Base-by-base conservation (phyloP, 495 filamentous ascomycete species). In the Friedmanniomyces simplex region DNA sequence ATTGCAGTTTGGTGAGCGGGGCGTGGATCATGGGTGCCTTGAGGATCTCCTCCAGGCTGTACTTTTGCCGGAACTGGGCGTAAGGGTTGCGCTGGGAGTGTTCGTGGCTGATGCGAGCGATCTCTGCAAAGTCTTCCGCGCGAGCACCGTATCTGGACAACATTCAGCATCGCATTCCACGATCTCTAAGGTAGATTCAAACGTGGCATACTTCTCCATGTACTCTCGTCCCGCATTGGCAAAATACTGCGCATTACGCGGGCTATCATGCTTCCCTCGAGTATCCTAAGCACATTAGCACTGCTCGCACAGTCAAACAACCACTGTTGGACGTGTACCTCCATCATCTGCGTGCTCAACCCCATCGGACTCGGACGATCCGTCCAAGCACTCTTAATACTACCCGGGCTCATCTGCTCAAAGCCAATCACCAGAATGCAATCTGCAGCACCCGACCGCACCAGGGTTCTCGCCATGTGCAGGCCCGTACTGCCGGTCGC, bases 401-500 rank as follows among this genome's bases (percentile, higher is more conserved):
- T 84, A 20, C 93, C 93, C 0, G 87, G 83, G 70, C 80, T 87
- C 93, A 98, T 98, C 80, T 95, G 96, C 77, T 98, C 93, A 59
- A 96, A 98, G 1, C 93, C 93, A n/a, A 97, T 81, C 8, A 96
- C 90, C 39, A 98, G 72, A 1, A 93, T 82, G 64, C 88, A 94
- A 68, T 96, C 85, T 1, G 87, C 87, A 2, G 80, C 85, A 20
- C 90, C 89, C 63, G 86, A 75, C 10, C 82, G 76, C 58, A 96
- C 87, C 74, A 93, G 76, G 34, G 82, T 86, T 30, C 90, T 78
- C 6, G 81, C 93, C 81, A 97, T 84, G 60, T 83, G 79, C 47
- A 97, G 72, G 25, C 93, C 93, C 0, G 93, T 95, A 0, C 83
- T 87, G 1, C 93, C 93, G 1, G 93, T 97, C 0, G 87, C 86